These are phyloP conservation scores for Phyllostachys edulis DNA, from an alignment of 176 grass and related monocot species.

Conservation along the genomic window DNA sequence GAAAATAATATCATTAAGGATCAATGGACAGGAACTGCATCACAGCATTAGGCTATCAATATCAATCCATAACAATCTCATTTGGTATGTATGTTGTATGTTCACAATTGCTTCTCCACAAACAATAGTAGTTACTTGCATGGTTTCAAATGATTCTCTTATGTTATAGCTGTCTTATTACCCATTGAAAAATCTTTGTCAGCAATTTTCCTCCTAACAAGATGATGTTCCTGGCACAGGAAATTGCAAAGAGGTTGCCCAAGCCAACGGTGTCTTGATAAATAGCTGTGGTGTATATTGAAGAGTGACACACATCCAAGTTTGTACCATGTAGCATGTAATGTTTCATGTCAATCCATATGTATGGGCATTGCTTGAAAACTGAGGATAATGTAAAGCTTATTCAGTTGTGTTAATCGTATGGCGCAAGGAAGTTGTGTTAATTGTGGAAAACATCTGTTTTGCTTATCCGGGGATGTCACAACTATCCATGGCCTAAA, in stretches of 20 bases:
- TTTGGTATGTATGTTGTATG: background rate
- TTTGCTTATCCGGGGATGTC: background rate
- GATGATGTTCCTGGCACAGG: constrained; percentile 18
- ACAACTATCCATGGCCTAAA: background rate
- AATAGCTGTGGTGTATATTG: background rate
- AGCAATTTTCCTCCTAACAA: background rate
- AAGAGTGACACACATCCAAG: constrained; percentile 2
- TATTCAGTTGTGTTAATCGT: background rate
- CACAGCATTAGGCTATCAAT: background rate
- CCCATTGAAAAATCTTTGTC: background rate
- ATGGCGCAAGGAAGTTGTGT: background rate
- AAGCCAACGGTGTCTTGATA: constrained; percentile 37
- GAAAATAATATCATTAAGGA: background rate
- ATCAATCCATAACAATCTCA: background rate
- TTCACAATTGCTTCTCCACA: background rate
- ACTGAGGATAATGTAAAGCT: constrained; percentile 26
- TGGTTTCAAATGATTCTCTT: background rate
- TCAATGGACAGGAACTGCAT: background rate
- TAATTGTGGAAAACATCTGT: background rate
- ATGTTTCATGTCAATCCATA: background rate
- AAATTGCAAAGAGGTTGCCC: constrained; percentile 56
- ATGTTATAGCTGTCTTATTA: background rate
- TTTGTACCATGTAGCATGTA: constrained; percentile 25
- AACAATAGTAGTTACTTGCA: background rate
- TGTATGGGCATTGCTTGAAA: constrained; percentile 17